phyloP scores from a whole-genome alignment of 2,329 filamentous ascomycete genomes.

The Aspergillus luchuensis region DNA sequence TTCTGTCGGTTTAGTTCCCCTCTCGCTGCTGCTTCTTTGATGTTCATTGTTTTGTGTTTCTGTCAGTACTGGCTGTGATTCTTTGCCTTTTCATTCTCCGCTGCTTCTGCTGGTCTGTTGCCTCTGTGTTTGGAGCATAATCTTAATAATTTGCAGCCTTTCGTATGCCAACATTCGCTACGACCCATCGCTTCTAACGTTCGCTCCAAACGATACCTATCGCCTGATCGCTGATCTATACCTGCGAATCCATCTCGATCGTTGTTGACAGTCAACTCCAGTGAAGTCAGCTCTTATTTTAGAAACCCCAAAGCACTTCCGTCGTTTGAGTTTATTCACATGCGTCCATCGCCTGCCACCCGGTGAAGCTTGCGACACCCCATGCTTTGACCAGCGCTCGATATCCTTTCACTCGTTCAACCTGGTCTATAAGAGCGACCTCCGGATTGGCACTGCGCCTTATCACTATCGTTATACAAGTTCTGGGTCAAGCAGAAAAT shows the following conservation, averaged over 20 bases:
- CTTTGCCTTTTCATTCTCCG: slow-evolving; percentile 1
- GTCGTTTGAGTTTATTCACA: slow-evolving; percentile 47
- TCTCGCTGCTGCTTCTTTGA: slow-evolving; percentile 8
- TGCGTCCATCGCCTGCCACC: slow-evolving; percentile 1
- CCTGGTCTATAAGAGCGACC: slow-evolving; percentile 1
- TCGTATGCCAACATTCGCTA: slow-evolving; percentile 16
- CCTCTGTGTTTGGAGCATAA: slow-evolving; percentile 14
- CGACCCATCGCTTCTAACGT: slow-evolving; percentile 14
- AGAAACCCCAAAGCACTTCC: not conserved
- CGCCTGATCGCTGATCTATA: not conserved
- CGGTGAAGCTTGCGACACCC: not conserved
- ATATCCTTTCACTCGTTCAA: slow-evolving; percentile 2
- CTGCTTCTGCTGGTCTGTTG: slow-evolving; percentile 8
- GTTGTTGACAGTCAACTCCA: not conserved
- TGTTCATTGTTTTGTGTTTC: not conserved
- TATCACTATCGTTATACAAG: not conserved
- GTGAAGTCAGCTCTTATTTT: not conserved
- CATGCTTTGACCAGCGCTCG: slow-evolving; percentile 6
- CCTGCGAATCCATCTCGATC: not conserved
- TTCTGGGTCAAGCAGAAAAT: slow-evolving; percentile 4
- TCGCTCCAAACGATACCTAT: slow-evolving; percentile 17
- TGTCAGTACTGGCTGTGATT: not conserved
- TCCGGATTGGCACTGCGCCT: not conserved
- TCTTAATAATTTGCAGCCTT: slow-evolving; percentile 8
- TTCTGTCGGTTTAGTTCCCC: slow-evolving; percentile 13